Evolutionary conservation across 2,329 filamentous ascomycete genomes (phyloP).

Genomic region (Diaporthe capsici): DNA sequence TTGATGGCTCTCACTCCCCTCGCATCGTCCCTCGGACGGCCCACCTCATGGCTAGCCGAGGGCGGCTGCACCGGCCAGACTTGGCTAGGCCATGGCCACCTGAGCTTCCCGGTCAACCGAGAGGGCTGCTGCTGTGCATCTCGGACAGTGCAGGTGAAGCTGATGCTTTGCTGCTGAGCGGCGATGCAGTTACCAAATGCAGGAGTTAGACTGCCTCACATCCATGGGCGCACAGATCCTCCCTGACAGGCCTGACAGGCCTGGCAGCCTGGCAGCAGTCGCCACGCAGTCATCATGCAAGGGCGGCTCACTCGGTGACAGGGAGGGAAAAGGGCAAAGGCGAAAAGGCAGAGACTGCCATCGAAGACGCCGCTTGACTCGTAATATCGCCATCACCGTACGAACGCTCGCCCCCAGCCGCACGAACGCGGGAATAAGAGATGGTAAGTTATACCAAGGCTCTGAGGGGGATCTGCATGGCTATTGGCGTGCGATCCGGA

Average conservation of each 20-base stretch:
- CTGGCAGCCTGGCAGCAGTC: not conserved
- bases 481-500: not conserved
- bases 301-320: conserved; percentile 21
- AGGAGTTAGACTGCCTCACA: not conserved
- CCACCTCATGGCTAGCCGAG: conserved; percentile 1
- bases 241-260: not conserved
- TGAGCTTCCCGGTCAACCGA: not conserved
- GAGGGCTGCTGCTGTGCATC: not conserved
- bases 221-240: conserved; percentile 1
- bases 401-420: not conserved
- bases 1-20: not conserved
- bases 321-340: not conserved
- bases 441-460: conserved; percentile 6
- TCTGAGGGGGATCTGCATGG: not conserved
- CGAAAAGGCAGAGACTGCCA: conserved; percentile 5
- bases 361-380: conserved; percentile 22
- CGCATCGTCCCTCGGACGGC: not conserved
- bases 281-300: conserved; percentile 32
- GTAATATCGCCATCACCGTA: conserved; percentile 16
- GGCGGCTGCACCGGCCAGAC: conserved; percentile 6
- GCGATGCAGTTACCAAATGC: conserved; percentile 15
- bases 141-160: not conserved
- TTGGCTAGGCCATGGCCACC: conserved; percentile 2
- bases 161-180: conserved; percentile 5
- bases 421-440: not conserved